phyloP scores from a whole-genome alignment of 164 flowering plant genomes.

The Nymphaea thermarum region DNA sequence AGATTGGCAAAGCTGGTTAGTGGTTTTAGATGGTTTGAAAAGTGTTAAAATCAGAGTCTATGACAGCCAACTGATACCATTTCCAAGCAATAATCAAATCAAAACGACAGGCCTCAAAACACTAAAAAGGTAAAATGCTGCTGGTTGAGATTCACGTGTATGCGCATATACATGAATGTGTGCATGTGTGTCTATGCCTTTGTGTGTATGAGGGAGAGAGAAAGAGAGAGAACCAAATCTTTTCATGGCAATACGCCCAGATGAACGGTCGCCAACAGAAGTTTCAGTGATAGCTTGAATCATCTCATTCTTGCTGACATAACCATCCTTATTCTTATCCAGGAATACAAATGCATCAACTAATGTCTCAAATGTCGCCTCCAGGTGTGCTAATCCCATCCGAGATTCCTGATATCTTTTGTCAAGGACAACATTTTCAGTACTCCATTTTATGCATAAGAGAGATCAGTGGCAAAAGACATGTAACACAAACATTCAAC shows the following conservation, averaged over 20 bases:
- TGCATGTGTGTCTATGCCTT: slow-evolving; percentile 1
- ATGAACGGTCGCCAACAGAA: slow-evolving; percentile 64
- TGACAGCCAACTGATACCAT: no score
- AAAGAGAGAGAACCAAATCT: slow-evolving; percentile 67
- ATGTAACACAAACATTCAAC: no score
- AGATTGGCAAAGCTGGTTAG: no score
- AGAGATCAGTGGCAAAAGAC: no score
- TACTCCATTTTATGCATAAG: no score
- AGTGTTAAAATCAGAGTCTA: no score
- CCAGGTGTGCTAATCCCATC: slow-evolving; percentile 71
- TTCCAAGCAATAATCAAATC: no score
- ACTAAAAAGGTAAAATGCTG: no score
- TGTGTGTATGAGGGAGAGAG: slow-evolving; percentile 6
- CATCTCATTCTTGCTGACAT: slow-evolving; percentile 95
- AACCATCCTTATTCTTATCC: slow-evolving; percentile 93
- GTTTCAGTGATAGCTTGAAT: slow-evolving; percentile 76
- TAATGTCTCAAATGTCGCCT: slow-evolving; percentile 76
- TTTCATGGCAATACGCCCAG: slow-evolving; percentile 81
- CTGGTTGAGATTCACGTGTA: background rate
- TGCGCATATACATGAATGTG: background rate
- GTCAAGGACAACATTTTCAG: slow-evolving; percentile 25
- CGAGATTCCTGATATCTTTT: slow-evolving; percentile 36
- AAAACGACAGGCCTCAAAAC: no score
- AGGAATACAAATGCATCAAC: slow-evolving; percentile 89
- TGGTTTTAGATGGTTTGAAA: no score